Evolutionary conservation across 1,284 basidiomycete genomes (phyloP).

Genomic region (Hymenochaete sp.): DNA sequence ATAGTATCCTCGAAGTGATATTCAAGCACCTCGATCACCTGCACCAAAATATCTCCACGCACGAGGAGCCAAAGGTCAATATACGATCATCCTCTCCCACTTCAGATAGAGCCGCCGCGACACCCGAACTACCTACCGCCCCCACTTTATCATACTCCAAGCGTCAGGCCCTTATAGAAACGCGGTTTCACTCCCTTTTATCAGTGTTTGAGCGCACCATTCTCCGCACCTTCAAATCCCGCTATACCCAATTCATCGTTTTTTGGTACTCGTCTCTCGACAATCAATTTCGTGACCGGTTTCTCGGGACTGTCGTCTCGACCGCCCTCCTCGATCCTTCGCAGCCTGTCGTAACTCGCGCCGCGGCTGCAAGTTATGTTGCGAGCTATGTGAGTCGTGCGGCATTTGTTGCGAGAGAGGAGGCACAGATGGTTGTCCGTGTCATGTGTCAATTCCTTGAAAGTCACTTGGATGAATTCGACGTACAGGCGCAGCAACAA

Average conservation of each 20-base stretch:
- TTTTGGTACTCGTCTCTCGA: conserved; percentile 95
- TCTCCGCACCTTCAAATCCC: conserved; percentile 91
- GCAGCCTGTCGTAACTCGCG: conserved; percentile 66
- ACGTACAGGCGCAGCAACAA: conserved; percentile 36
- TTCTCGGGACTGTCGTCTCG: conserved; percentile 87
- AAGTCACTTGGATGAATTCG: conserved; percentile 65
- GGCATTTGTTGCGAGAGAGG: conserved; percentile 71
- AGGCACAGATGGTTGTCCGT: conserved; percentile 68
- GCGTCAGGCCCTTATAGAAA: conserved; percentile 5
- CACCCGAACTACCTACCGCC: conserved; percentile 7
- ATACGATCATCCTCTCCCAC: neutral
- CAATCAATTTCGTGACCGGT: conserved; percentile 83
- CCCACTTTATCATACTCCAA: conserved; percentile 28
- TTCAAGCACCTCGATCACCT: conserved; percentile 16
- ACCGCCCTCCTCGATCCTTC: conserved; percentile 67
- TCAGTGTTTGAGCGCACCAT: conserved; percentile 91
- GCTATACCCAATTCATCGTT: conserved; percentile 94
- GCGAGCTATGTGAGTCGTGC: conserved; percentile 91
- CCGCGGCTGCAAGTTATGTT: conserved; percentile 87
- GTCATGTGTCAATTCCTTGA: conserved; percentile 82
- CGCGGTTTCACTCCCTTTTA: conserved; percentile 77
- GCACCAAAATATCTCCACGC: conserved; percentile 1
- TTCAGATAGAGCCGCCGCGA: neutral
- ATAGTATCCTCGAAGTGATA: conserved; percentile 29
- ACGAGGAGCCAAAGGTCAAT: neutral